Conservation (phyloP, 78 protist species). For the Isochrysis galbana region DNA sequence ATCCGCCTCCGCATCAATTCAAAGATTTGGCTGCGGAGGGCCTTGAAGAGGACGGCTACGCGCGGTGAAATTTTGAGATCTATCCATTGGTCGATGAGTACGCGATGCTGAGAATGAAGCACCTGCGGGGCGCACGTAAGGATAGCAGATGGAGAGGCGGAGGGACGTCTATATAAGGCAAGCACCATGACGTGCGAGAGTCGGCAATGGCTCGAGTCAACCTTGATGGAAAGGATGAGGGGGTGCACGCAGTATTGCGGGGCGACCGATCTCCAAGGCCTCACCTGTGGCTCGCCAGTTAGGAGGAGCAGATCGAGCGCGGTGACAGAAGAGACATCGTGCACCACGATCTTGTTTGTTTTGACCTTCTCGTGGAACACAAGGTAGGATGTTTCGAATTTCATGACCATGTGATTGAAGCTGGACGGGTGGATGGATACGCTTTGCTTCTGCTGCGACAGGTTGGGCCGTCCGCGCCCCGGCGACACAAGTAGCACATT, state of each 20-base stretch:
- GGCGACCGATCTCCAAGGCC: no score
- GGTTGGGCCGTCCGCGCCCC: neutral
- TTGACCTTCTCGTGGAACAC: conserved; percentile 56
- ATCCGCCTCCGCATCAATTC: neutral
- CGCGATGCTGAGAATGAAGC: conserved; percentile 21
- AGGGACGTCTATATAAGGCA: no score
- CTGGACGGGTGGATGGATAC: neutral
- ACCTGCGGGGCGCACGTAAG: neutral
- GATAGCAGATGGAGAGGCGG: no score
- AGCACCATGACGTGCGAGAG: no score
- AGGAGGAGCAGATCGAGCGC: conserved; percentile 68
- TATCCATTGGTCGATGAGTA: conserved; percentile 36
- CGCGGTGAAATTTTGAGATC: neutral
- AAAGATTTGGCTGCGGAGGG: neutral
- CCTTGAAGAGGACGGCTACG: conserved; percentile 32
- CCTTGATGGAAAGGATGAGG: no score
- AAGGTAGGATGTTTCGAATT: conserved; percentile 13
- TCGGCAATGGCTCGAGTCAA: no score
- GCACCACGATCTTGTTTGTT: conserved; percentile 34
- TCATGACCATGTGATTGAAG: neutral
- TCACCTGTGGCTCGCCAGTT: conserved; percentile 56
- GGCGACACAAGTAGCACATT: conserved; percentile 44
- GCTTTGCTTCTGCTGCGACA: conserved; percentile 50
- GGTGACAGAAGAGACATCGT: conserved; percentile 52
- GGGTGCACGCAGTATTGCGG: no score